Evolutionary conservation across 2,329 filamentous ascomycete species (phyloP).

Genomic region (Botrytis porri): DNA sequence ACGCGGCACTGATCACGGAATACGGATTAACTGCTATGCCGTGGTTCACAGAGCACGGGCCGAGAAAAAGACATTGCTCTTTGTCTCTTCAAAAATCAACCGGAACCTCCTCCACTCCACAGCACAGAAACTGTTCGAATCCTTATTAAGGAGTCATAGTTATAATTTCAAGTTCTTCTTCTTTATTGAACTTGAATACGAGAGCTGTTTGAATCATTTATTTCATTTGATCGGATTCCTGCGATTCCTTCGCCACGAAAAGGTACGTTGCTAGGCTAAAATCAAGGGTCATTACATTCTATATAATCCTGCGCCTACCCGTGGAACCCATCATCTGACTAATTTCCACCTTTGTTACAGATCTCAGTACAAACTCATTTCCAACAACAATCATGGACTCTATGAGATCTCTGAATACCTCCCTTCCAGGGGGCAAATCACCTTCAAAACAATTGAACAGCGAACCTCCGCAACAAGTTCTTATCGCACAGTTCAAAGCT

Average conservation of each 20-base stretch:
- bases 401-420: constrained; percentile 61
- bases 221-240: not conserved
- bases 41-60: not conserved
- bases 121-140: constrained; percentile 1
- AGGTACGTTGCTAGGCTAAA: constrained; percentile 16
- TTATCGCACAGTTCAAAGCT: constrained; percentile 79
- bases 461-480: constrained; percentile 61
- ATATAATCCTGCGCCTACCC: constrained; percentile 9
- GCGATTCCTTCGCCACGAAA: not conserved
- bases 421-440: constrained; percentile 50
- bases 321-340: constrained; percentile 12
- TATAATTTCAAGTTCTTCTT: not conserved
- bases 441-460: constrained; percentile 43
- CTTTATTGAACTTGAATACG: not conserved
- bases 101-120: not conserved
- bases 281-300: not conserved
- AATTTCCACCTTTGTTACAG: constrained; percentile 16
- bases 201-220: not conserved
- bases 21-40: constrained; percentile 12
- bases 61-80: not conserved
- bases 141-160: not conserved
- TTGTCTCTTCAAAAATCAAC: constrained; percentile 9
- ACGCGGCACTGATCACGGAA: constrained; percentile 12
- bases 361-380: constrained; percentile 13
- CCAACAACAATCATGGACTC: constrained; percentile 51